Conservation (phyloP, 192 early-diverging fungal species). For the Coemansia sp. region DNA sequence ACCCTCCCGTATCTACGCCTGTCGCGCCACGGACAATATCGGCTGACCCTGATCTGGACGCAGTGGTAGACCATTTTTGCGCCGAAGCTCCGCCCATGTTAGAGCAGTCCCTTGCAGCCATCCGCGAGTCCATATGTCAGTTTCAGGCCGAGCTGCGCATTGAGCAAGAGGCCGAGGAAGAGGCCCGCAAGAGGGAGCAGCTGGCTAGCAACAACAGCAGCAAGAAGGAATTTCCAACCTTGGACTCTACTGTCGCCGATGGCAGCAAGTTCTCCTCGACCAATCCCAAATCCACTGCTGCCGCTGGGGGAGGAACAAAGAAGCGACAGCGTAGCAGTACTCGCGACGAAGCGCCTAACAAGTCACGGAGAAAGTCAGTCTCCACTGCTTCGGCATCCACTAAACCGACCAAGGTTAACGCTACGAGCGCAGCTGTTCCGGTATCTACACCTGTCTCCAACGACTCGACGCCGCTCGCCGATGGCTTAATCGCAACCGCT, state of each 20-base stretch:
- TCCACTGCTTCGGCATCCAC: neutral
- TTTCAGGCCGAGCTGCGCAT: slow-evolving; percentile 41
- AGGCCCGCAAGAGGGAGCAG: slow-evolving; percentile 20
- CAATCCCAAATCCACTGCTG: neutral
- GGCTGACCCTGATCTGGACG: slow-evolving; percentile 16
- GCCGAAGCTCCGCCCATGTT: slow-evolving; percentile 9
- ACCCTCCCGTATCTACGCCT: slow-evolving; percentile 9
- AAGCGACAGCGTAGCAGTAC: slow-evolving; percentile 54
- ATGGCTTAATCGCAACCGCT: slow-evolving; percentile 1
- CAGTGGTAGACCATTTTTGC: slow-evolving; percentile 13
- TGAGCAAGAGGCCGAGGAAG: slow-evolving; percentile 34
- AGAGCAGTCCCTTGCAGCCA: slow-evolving; percentile 28
- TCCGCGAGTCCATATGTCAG: slow-evolving; percentile 26
- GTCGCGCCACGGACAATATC: neutral
- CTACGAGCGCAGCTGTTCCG: slow-evolving; percentile 11
- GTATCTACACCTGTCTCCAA: neutral
- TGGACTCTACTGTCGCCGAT: neutral
- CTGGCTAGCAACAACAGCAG: neutral
- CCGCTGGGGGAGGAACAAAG: slow-evolving; percentile 19
- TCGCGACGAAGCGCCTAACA: slow-evolving; percentile 27
- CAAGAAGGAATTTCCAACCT: neutral
- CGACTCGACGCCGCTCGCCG: slow-evolving; percentile 5
- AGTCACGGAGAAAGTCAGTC: slow-evolving; percentile 39
- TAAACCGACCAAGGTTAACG: neutral
- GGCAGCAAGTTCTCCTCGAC: slow-evolving; percentile 2